These are phyloP conservation scores for Isatis tinctoria DNA, from an alignment of 345 rosid genomes.

Conservation along the genomic window DNA sequence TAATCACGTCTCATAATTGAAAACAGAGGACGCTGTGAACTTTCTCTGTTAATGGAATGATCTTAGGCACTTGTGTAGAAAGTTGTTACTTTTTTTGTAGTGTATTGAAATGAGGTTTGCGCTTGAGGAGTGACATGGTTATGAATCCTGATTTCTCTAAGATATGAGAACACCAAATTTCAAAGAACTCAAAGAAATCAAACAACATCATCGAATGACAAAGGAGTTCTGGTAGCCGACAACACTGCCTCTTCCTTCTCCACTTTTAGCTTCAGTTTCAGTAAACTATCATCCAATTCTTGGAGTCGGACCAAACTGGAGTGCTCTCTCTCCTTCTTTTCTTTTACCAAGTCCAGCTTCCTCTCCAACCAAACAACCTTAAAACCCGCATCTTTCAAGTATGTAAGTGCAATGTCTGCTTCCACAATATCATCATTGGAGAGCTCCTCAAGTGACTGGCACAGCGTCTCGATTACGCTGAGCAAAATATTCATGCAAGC, in stretches of 20 bases:
- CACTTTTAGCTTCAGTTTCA: neutral
- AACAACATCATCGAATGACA: neutral
- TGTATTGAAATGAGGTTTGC: too few relatives aligned
- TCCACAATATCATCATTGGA: constrained; percentile 1
- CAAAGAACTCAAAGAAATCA: neutral
- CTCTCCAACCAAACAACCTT: constrained; percentile 24
- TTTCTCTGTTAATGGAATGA: too few relatives aligned
- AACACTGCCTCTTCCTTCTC: neutral
- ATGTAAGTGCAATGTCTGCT: neutral
- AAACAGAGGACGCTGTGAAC: too few relatives aligned
- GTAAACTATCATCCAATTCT: neutral
- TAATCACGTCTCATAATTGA: too few relatives aligned
- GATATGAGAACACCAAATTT: neutral
- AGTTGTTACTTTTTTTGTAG: too few relatives aligned
- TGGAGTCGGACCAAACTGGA: neutral
- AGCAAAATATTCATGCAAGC: constrained; percentile 1
- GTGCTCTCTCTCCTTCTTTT: neutral
- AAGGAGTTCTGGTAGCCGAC: neutral
- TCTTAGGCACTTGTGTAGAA: too few relatives aligned
- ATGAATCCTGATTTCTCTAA: too few relatives aligned
- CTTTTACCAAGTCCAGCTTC: neutral
- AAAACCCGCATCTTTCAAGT: neutral
- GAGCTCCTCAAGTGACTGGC: neutral
- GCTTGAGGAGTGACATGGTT: too few relatives aligned
- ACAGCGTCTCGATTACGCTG: neutral